phyloP scores from a whole-genome alignment of 257 asterid genomes.

The Primulina tabacum region DNA sequence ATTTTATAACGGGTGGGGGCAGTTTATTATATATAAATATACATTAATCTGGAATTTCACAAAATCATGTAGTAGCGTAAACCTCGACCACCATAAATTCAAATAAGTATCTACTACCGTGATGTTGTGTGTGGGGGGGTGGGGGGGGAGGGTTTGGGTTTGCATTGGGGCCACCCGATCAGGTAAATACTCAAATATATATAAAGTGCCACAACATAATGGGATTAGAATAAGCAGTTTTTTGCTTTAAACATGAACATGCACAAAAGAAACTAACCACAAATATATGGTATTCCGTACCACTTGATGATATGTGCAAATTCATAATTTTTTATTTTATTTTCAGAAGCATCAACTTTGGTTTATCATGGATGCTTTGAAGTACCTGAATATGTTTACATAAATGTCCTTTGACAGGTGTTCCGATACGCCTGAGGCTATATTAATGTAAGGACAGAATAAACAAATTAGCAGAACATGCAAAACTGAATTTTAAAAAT shows the following conservation, averaged over 20 bases:
- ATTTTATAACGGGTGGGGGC: slow-evolving; percentile 5
- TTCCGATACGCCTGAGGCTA: slow-evolving; percentile 71
- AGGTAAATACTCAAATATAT: neutral
- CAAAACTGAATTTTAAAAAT: slow-evolving; percentile 19
- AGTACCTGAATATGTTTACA: slow-evolving; percentile 95
- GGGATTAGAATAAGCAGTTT: neutral
- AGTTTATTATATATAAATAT: neutral
- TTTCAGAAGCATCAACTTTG: neutral
- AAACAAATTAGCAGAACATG: slow-evolving; percentile 20
- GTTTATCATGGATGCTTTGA: slow-evolving; percentile 19
- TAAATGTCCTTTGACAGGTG: slow-evolving; percentile 83
- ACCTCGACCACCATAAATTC: neutral
- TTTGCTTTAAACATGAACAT: neutral
- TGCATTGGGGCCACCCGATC: too few relatives aligned
- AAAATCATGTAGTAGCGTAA: slow-evolving; percentile 3
- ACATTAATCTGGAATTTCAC: neutral
- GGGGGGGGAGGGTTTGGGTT: too few relatives aligned
- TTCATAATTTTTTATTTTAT: neutral
- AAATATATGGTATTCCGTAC: neutral
- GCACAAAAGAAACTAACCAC: neutral
- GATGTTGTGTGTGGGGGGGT: too few relatives aligned
- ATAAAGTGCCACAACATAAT: neutral
- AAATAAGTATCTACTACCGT: neutral
- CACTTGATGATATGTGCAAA: slow-evolving; percentile 13
- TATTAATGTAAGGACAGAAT: slow-evolving; percentile 23